Conservation (phyloP, 2,329 filamentous ascomycete genomes). For the Ophiocordyceps camponoti-leonardi region DNA sequence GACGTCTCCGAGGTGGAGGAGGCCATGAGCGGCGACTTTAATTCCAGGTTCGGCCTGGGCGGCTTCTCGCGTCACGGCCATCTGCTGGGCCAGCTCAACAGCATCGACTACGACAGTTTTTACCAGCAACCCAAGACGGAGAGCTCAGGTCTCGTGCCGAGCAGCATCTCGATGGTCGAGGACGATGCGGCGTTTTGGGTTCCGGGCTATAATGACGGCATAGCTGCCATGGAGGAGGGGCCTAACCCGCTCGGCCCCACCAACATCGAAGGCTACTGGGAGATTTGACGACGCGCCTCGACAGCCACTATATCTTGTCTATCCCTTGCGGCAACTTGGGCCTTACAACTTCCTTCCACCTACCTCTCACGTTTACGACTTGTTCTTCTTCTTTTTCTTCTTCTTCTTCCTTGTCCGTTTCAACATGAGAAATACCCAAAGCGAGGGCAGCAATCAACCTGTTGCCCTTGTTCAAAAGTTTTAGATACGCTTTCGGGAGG, state of each 20-base stretch:
- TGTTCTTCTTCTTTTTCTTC: no score
- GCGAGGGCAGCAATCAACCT: neutral
- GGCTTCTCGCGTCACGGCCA: slow-evolving; percentile 25
- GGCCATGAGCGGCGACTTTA: slow-evolving; percentile 29
- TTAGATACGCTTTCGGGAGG: neutral
- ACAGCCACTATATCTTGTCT: no score
- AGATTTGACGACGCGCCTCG: slow-evolving; percentile 11
- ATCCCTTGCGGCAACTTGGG: no score
- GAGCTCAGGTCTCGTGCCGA: slow-evolving; percentile 17
- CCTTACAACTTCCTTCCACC: no score
- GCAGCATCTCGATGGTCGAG: slow-evolving; percentile 31
- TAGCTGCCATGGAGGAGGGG: slow-evolving; percentile 17
- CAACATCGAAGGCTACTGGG: slow-evolving; percentile 17
- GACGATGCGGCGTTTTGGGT: slow-evolving; percentile 33
- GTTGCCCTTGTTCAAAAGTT: neutral
- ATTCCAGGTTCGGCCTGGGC: slow-evolving; percentile 22
- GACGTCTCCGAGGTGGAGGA: slow-evolving; percentile 53
- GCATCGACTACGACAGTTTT: slow-evolving; percentile 38
- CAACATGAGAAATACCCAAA: slow-evolving; percentile 15
- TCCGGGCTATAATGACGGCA: slow-evolving; percentile 24
- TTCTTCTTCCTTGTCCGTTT: neutral
- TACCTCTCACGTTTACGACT: no score
- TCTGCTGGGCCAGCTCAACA: slow-evolving; percentile 23
- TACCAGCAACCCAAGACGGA: slow-evolving; percentile 29
- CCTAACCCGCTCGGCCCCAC: slow-evolving; percentile 15